phyloP scores from a whole-genome alignment of 306 rosid genomes.

The Cicer arietinum region DNA sequence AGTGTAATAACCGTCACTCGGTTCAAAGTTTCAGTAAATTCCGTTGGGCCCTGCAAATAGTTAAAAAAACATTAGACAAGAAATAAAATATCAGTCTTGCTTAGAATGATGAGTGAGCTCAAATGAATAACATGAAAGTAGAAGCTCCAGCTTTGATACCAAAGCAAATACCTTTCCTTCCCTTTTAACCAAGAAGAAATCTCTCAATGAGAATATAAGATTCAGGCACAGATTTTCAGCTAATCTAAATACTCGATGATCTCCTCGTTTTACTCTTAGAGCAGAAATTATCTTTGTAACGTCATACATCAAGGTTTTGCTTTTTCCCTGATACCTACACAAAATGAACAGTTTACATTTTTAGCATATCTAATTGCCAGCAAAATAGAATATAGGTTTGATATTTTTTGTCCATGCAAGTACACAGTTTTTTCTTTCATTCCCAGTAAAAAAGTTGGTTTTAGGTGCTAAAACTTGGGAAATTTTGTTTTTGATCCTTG shows the following conservation, averaged over 20 bases:
- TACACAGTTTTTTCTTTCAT: background rate
- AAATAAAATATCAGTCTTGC: conserved; percentile 30
- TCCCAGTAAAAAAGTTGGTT: background rate
- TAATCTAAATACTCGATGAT: conserved; percentile 92
- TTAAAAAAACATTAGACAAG: conserved; percentile 32
- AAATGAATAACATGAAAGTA: conserved; percentile 22
- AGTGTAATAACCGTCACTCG: conserved; percentile 82
- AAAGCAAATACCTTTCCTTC: conserved; percentile 83
- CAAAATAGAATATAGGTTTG: conserved; percentile 14
- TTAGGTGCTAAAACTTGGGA: background rate
- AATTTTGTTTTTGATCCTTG: background rate
- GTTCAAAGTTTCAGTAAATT: conserved; percentile 91
- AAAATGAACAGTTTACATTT: conserved; percentile 40
- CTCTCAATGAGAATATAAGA: conserved; percentile 88
- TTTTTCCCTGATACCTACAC: conserved; percentile 90
- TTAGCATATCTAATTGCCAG: conserved; percentile 23
- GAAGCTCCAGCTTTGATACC: conserved; percentile 43
- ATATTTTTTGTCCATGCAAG: conserved; percentile 1
- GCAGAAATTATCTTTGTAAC: conserved; percentile 93
- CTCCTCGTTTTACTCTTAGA: conserved; percentile 86
- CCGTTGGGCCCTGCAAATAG: conserved; percentile 87
- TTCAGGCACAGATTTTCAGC: conserved; percentile 97
- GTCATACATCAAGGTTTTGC: conserved; percentile 96
- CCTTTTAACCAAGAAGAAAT: conserved; percentile 91
- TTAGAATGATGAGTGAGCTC: conserved; percentile 26